Evolutionary conservation across 352 stramenopile species (phyloP), one percentile per base, ranked within the genome.

Genomic region (Phytophthora multivora): DNA sequence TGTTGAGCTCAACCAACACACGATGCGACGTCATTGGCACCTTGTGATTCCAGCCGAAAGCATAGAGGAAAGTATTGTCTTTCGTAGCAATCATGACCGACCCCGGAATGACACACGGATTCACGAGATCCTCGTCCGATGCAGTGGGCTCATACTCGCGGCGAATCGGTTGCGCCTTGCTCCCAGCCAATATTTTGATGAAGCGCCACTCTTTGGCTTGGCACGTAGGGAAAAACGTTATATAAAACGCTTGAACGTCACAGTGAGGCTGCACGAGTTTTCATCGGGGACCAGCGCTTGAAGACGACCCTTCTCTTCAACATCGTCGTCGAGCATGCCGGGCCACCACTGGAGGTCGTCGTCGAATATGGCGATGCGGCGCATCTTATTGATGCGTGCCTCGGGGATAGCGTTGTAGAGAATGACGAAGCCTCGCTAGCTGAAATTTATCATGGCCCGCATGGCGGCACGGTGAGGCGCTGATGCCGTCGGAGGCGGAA

Each of bases 21-120:
- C 16, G 33, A 39, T 48, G 30, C 6, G 51, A 58, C 2, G 12
- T 16, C 6, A 49, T 5, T 8, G 51, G n/a, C 18, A 49, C 26
- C 9, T 49, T 25, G n/a, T 48, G 21, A n/a, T 58, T 58, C 36
- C 51, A 58, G 5, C 51, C 38, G 19, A 25, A 58, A 5, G n/a
- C n/a, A 11, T 48, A 58, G 10, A 50, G 8, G 16, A 28, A 40
- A 9, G 51, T 58, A n/a, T 40, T 16, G 13, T 49, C 36, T 25
- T 58, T 15, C 23, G 16, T 47, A 11, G 36, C 38, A 8, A 58
- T 38, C 13, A 48, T 13, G 33, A 23, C 21, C 21, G 21, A 23
- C 2, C 21, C 21, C 2, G 21, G 15, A 16, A 39, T 16, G 11
- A 11, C 33, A 0, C 33, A 7, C 11, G 16, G 10, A 39, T 39